Base-by-base conservation (phyloP, 495 filamentous ascomycete species). In the Daldinia decipiens region DNA sequence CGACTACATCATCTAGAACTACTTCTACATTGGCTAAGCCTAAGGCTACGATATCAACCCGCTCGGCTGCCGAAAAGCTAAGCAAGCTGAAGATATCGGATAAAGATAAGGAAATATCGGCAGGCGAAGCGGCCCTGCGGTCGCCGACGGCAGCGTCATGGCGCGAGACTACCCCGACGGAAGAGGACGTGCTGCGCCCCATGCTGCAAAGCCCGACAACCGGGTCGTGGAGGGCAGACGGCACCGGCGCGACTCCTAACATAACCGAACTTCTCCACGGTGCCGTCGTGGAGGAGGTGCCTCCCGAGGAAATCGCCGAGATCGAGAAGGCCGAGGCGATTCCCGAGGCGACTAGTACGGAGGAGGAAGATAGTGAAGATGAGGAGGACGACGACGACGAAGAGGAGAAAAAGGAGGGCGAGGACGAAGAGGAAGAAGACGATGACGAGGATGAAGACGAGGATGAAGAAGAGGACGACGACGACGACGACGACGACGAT, bases 191-290 rank as follows among this genome's bases (percentile, higher is more conserved):
- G 19, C 38, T 59, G 29, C 72, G 60, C 19, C 67, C 61, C 12
- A 72, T 78, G 15, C 51, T 85, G 59, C 84, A 86, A 70, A 81
- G 77, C 57, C 82, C 84, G 31, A 83, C 76, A 27, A 77, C 78
- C 53, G 80, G 78, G 8, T 78, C 76, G 7, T 85, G 83, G 83
- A 79, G 80, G 69, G 78, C 80, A n/a, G 77, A 80, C 50, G 70
- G 79, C 13, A 70, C 79, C 51, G 70, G 79, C 15, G 71, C 79
- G 21, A 59, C 70, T 32, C 78, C 79, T 19, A 71, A 79, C 26
- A 76, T 78, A 24, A 73, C 67, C 19, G 62, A 79, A 59, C 71
- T 77, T 61, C 71, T 77, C 71, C 69, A 56, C 36, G 82, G 73
- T 7, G 64, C 76, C 5, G 12, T 55, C 1, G 59, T 83, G 29